phyloP scores from a whole-genome alignment of 2,329 filamentous ascomycete genomes.

The Arthrobotrys megalospora region DNA sequence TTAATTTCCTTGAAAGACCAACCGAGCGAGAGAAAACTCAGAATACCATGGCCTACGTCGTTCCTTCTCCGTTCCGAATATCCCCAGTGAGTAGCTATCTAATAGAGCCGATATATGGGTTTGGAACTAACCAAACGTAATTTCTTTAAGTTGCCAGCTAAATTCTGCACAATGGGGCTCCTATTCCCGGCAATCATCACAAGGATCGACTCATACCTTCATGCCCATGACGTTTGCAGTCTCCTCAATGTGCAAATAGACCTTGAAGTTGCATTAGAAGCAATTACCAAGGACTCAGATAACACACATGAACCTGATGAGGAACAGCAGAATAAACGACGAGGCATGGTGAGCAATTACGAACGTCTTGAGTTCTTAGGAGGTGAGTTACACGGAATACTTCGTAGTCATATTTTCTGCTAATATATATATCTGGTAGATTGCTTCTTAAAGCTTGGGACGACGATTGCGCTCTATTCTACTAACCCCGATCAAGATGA shows the following conservation, averaged over 20 bases:
- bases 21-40: slow-evolving; percentile 71
- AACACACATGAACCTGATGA: slow-evolving; percentile 81
- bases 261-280: slow-evolving; percentile 83
- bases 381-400: background rate
- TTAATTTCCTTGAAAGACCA: slow-evolving; percentile 84
- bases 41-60: slow-evolving; percentile 76
- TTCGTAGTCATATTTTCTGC: background rate
- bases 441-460: slow-evolving; percentile 92
- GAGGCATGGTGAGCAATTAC: slow-evolving; percentile 94
- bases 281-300: slow-evolving; percentile 92
- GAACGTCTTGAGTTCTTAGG: slow-evolving; percentile 94
- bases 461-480: slow-evolving; percentile 87
- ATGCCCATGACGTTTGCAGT: slow-evolving; percentile 81
- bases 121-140: background rate
- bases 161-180: slow-evolving; percentile 80
- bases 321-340: slow-evolving; percentile 80
- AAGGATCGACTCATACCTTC: slow-evolving; percentile 84
- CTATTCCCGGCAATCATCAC: slow-evolving; percentile 87
- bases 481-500: slow-evolving; percentile 83
- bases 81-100: slow-evolving; percentile 76
- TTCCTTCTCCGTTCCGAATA: slow-evolving; percentile 81
- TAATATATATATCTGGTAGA: slow-evolving; percentile 69
- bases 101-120: background rate
- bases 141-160: slow-evolving; percentile 75
- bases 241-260: slow-evolving; percentile 74